A percentile compares a stretch with the other conserved stretches of the same genome.
These are phyloP conservation scores for Gossypium lobatum DNA, from an alignment of 441 rosid species.

Conservation along the genomic window DNA sequence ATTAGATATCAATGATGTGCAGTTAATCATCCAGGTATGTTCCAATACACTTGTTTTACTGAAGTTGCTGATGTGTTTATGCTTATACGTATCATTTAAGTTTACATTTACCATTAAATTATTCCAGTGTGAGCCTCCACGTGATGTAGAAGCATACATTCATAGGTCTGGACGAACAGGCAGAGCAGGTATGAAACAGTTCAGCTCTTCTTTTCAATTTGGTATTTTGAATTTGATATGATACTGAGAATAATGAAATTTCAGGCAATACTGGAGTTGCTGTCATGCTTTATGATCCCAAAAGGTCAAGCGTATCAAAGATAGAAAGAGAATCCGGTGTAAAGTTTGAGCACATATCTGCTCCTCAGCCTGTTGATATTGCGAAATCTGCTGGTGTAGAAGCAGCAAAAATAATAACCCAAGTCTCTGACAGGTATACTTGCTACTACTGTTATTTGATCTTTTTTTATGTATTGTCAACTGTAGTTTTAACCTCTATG, in stretches of 20 bases:
- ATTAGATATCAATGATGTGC: conserved; percentile 92
- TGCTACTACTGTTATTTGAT: background rate
- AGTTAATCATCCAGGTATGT: conserved; percentile 87
- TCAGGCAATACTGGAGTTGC: conserved; percentile 91
- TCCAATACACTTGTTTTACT: background rate
- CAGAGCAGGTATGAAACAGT: conserved; percentile 70
- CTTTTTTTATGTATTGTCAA: background rate
- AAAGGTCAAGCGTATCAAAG: conserved; percentile 53
- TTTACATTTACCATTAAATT: conserved; percentile 2
- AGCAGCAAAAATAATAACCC: conserved; percentile 62
- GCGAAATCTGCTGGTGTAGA: conserved; percentile 67
- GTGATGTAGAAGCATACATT: conserved; percentile 90
- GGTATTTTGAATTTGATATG: background rate
- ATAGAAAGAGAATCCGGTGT: conserved; percentile 85
- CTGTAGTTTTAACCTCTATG: conserved; percentile 7
- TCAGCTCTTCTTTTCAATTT: background rate
- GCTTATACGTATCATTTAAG: background rate
- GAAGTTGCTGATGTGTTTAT: background rate
- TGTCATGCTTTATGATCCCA: conserved; percentile 81
- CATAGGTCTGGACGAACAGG: conserved; percentile 98
- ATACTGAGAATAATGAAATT: conserved; percentile 16
- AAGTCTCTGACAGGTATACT: conserved; percentile 76
- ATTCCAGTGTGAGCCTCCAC: conserved; percentile 89
- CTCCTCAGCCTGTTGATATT: conserved; percentile 75
- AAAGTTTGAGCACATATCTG: conserved; percentile 72